Conservation (phyloP, 1,139 yeast genomes). For the Yamadazyma sp. region DNA sequence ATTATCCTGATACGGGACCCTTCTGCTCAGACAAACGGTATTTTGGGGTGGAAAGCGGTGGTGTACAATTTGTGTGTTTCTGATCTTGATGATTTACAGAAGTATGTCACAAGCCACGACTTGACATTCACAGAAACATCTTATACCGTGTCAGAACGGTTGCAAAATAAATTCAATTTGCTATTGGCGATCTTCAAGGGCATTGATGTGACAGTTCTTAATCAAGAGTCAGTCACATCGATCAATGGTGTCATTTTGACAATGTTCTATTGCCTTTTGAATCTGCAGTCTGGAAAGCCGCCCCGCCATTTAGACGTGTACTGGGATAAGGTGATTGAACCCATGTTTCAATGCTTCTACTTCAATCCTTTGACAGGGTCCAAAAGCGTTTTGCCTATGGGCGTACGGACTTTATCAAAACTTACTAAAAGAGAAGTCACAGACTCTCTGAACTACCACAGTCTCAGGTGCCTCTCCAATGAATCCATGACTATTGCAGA, state of each 20-base stretch:
- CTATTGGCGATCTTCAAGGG: slow-evolving; percentile 4
- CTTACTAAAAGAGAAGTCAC: slow-evolving; percentile 25
- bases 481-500: slow-evolving; percentile 32
- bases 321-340: slow-evolving; percentile 42
- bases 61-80: slow-evolving; percentile 35
- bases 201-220: not conserved
- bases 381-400: slow-evolving; percentile 4
- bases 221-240: slow-evolving; percentile 28
- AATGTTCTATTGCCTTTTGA: slow-evolving; percentile 33
- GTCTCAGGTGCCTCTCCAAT: slow-evolving; percentile 33
- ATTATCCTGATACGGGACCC: slow-evolving; percentile 29
- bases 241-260: slow-evolving; percentile 31
- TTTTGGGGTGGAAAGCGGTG: slow-evolving; percentile 40
- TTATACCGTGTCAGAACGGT: slow-evolving; percentile 5
- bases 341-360: slow-evolving; percentile 32
- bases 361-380: slow-evolving; percentile 19
- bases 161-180: slow-evolving; percentile 9
- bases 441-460: slow-evolving; percentile 24
- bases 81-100: slow-evolving; percentile 24
- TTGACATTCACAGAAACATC: slow-evolving; percentile 7
- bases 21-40: slow-evolving; percentile 27
- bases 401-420: slow-evolving; percentile 23
- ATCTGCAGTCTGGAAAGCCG: slow-evolving; percentile 17
- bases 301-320: slow-evolving; percentile 29
- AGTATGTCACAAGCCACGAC: slow-evolving; percentile 7